phyloP scores from a whole-genome alignment of 352 stramenopile species.

The Phytophthora pseudosyringae region DNA sequence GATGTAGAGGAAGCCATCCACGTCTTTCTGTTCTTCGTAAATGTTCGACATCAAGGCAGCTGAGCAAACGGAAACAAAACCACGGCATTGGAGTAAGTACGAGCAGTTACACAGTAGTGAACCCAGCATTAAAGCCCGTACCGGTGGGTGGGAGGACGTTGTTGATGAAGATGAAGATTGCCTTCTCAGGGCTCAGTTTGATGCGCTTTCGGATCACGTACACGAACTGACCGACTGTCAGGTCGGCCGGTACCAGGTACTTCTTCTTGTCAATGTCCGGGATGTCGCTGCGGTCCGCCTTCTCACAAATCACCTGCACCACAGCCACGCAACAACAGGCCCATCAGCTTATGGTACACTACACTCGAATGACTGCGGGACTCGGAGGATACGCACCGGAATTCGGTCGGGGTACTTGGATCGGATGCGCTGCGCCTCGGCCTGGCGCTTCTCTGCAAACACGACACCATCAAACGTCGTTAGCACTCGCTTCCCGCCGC shows the following conservation, averaged over 20 bases:
- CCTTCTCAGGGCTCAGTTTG: constrained; percentile 97
- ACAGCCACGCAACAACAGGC: background rate
- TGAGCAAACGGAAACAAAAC: constrained; percentile 27
- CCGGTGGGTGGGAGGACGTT: constrained; percentile 97
- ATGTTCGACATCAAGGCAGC: constrained; percentile 99
- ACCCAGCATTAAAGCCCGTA: constrained; percentile 27
- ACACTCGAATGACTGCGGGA: background rate
- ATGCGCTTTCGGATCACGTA: constrained; percentile 99
- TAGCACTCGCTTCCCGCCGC: background rate
- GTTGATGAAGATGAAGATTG: constrained; percentile 99
- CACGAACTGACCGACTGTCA: constrained; percentile 99
- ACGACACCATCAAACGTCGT: constrained; percentile 29
- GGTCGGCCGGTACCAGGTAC: constrained; percentile 97
- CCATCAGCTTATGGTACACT: constrained; percentile 4
- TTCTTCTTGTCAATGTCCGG: constrained; percentile 99
- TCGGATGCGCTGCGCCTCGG: constrained; percentile 97
- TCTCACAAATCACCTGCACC: constrained; percentile 89
- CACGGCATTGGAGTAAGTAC: constrained; percentile 4
- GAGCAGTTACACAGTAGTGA: background rate
- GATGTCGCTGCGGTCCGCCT: constrained; percentile 98
- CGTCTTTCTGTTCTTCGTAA: constrained; percentile 99
- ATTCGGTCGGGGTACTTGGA: constrained; percentile 99
- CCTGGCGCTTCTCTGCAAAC: constrained; percentile 95
- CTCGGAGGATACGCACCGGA: constrained; percentile 66
- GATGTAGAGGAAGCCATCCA: constrained; percentile 99